Percentiles rank a stretch among this genome's conserved stretches.
Conservation (phyloP, 1,284 basidiomycete genomes). For the Mycocalia duriaeana region DNA sequence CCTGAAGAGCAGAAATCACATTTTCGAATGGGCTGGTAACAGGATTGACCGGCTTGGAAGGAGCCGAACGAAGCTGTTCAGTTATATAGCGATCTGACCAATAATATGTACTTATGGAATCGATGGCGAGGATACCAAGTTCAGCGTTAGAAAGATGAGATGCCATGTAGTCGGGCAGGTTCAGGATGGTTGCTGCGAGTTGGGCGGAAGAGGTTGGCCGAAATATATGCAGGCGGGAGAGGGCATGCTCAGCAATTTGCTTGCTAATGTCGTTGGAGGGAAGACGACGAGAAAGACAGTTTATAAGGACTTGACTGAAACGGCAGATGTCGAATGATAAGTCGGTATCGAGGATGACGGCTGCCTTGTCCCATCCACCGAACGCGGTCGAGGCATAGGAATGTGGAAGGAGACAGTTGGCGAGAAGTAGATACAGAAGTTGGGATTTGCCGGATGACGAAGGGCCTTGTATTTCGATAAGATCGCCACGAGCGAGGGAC, state of each 20-base stretch:
- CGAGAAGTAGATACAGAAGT: slow-evolving; percentile 59
- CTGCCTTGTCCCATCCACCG: slow-evolving; percentile 58
- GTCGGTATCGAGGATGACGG: slow-evolving; percentile 67
- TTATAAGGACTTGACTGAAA: slow-evolving; percentile 45
- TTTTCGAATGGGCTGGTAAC: slow-evolving; percentile 33
- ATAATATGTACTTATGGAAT: slow-evolving; percentile 72
- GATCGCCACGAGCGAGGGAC: slow-evolving; percentile 46
- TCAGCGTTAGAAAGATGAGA: slow-evolving; percentile 42
- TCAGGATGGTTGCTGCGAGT: slow-evolving; percentile 58
- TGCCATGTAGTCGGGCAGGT: slow-evolving; percentile 54
- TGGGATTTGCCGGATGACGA: slow-evolving; percentile 72
- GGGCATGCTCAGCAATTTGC: slow-evolving; percentile 32
- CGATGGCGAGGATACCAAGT: slow-evolving; percentile 62
- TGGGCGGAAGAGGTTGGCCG: slow-evolving; percentile 60
- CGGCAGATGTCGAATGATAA: slow-evolving; percentile 53
- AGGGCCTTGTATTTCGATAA: slow-evolving; percentile 73
- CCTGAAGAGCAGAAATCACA: slow-evolving; percentile 45
- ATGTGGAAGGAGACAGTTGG: slow-evolving; percentile 55
- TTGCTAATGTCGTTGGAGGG: slow-evolving; percentile 19
- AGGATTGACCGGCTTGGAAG: slow-evolving; percentile 11
- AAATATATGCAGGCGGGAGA: slow-evolving; percentile 61
- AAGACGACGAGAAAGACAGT: slow-evolving; percentile 22
- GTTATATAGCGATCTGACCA: slow-evolving; percentile 67
- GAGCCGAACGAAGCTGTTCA: slow-evolving; percentile 44
- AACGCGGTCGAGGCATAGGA: slow-evolving; percentile 25